Base-by-base conservation (phyloP, 208 protist genomes). In the Leishmania amazonensis region DNA sequence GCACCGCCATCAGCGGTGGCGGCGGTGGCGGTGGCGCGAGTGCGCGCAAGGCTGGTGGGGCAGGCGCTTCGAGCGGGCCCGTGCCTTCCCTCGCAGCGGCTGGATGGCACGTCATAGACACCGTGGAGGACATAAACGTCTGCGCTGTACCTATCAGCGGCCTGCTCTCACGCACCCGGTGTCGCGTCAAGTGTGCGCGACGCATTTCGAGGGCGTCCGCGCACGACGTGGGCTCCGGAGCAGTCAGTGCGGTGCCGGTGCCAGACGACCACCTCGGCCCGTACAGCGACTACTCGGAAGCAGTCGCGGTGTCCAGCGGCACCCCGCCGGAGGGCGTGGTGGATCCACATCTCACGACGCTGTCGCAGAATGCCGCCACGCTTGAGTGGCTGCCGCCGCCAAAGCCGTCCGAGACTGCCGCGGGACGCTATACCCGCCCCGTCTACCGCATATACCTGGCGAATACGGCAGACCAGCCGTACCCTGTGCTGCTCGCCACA, bases 71-170 rank as follows among this genome's bases (percentile, higher is more conserved):
- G 47, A 60, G 45, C 40, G 40, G 51, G 51, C 75, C 75, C 31
- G 75, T 80, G n/a, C 15, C 75, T 53, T 40, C 64, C 42, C 47
- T 42, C 15, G 58, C 51, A 8, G 70, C 70, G 7, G 28, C 54
- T 0, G 93, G 95, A 42, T 98, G 96, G 95, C 92, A 90, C 17
- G 94, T 94, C 8, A 88, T 95, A 75, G 94, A 96, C 58, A 86
- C 79, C 4, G 91, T 97, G 3, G 83, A 86, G 75, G 88, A 92
- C 64, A 90, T 92, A 49, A 90, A 85, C 54, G 90, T 90, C 64
- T 96, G 93, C 60, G 89, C 90, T 7, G 81, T 98, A 21, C 93
- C 90, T 62, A 85, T 95, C 47, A 83, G 84, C 40, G 88, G 86
- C 0, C 85, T 90, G 45, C 79, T 90, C 15, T 85, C 78, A 0